A percentile compares a stretch with the other conserved stretches of the same genome.
Evolutionary conservation across 768 basidiomycete species (phyloP).

Genomic region (Lactarius quietus): DNA sequence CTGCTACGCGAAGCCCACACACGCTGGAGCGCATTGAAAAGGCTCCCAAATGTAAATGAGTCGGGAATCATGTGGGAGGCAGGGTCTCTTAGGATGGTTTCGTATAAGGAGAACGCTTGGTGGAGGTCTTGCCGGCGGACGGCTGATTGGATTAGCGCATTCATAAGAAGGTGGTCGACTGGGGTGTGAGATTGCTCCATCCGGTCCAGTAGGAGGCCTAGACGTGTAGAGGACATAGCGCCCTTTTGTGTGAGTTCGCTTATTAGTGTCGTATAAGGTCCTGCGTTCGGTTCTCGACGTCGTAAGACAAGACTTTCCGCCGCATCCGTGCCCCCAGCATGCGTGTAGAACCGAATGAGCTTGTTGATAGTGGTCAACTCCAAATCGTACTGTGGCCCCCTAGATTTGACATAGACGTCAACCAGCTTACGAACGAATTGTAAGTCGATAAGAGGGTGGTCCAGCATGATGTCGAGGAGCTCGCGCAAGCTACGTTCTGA

Average conservation of each 20-base stretch:
- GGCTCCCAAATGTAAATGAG: conserved; percentile 21
- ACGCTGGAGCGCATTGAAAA: conserved; percentile 23
- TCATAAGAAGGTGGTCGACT: conserved; percentile 44
- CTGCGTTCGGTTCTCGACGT: conserved; percentile 17
- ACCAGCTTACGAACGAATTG: conserved; percentile 24
- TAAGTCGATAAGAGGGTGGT: conserved; percentile 12
- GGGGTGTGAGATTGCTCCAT: conserved; percentile 39
- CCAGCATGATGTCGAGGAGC: conserved; percentile 33
- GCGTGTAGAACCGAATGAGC: conserved; percentile 32
- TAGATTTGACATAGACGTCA: conserved; percentile 16
- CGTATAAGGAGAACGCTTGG: conserved; percentile 45
- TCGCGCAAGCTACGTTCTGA: conserved; percentile 30
- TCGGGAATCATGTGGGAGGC: conserved; percentile 35
- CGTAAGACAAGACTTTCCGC: conserved; percentile 32
- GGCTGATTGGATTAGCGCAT: conserved; percentile 45
- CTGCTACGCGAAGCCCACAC: background rate
- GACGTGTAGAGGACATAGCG: conserved; percentile 29
- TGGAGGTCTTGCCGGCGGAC: conserved; percentile 33
- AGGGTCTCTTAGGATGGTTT: conserved; percentile 36
- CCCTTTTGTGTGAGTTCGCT: conserved; percentile 34
- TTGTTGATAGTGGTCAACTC: conserved; percentile 21
- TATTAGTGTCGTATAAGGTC: conserved; percentile 42
- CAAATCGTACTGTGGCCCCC: conserved; percentile 18
- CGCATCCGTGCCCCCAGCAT: conserved; percentile 33
- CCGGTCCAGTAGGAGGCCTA: conserved; percentile 38